Evolutionary conservation across 176 grass and related monocot genomes (phyloP).

Genomic region (Miscanthus lutarioriparius): DNA sequence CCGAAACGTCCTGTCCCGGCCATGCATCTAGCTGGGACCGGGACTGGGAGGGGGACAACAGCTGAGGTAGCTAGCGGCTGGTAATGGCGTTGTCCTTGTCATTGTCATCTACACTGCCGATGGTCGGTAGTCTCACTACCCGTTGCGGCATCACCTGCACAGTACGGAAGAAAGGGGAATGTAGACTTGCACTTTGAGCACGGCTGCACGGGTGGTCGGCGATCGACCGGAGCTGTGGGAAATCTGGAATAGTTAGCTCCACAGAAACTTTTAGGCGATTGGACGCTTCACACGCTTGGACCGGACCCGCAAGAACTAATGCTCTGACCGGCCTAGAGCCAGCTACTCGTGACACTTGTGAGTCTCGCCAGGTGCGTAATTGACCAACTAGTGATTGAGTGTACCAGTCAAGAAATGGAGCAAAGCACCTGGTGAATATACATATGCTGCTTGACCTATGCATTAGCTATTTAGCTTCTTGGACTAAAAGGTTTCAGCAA

Average conservation of each 20-base stretch:
- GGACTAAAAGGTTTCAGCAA: neutral
- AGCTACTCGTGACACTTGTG: neutral
- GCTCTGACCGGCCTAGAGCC: neutral
- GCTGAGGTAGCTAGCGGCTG: too few species aligned
- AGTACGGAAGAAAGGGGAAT: neutral
- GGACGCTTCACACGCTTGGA: neutral
- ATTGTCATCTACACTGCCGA: neutral
- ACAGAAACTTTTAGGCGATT: neutral
- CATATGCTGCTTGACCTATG: too few species aligned
- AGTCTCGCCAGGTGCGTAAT: neutral
- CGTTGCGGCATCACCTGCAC: slow-evolving; percentile 5
- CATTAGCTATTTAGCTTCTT: neutral
- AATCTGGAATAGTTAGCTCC: neutral
- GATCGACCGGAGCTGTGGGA: neutral
- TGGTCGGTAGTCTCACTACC: neutral
- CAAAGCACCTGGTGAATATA: too few species aligned
- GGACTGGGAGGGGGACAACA: too few species aligned
- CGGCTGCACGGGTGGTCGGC: neutral
- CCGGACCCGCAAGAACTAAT: neutral
- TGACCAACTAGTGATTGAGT: neutral
- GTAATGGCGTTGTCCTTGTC: neutral
- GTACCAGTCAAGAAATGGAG: neutral
- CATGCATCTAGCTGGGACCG: neutral
- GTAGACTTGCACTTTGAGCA: neutral
- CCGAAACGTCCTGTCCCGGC: slow-evolving; percentile 19